These are phyloP conservation scores for Linaria vulgaris DNA, from an alignment of 257 asterid genomes.

Conservation along the genomic window DNA sequence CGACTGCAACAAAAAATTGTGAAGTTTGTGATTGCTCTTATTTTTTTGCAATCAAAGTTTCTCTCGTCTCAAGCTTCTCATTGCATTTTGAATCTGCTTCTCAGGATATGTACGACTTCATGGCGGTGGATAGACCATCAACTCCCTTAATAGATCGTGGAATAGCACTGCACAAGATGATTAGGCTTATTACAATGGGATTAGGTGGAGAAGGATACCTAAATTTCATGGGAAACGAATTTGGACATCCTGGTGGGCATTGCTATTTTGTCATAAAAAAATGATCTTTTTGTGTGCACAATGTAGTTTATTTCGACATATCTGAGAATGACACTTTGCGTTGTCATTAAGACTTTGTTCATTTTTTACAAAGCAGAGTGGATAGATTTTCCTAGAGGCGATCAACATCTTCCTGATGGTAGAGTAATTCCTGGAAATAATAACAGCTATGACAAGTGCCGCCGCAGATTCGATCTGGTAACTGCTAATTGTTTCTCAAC, in stretches of 20 bases:
- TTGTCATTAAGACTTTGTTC: conserved; percentile 9
- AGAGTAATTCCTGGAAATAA: conserved; percentile 65
- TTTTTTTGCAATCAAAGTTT: conserved; percentile 3
- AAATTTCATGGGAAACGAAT: conserved; percentile 99
- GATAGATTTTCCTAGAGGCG: conserved; percentile 97
- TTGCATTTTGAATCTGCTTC: conserved; percentile 23
- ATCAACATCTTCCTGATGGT: conserved; percentile 81
- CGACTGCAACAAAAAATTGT: not conserved
- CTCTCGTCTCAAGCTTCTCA: conserved; percentile 18
- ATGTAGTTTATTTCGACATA: not conserved
- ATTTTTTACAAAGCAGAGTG: conserved; percentile 60
- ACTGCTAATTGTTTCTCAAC: conserved; percentile 15
- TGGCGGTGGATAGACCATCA: conserved; percentile 93
- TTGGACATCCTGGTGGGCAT: conserved; percentile 94
- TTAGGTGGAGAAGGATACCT: conserved; percentile 99
- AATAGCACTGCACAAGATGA: conserved; percentile 97
- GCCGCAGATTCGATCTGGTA: conserved; percentile 98
- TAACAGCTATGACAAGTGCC: conserved; percentile 85
- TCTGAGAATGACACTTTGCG: conserved; percentile 16
- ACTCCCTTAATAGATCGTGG: conserved; percentile 95
- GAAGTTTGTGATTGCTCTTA: not conserved
- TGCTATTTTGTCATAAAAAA: conserved; percentile 15
- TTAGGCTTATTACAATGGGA: conserved; percentile 95
- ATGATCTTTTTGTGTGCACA: conserved; percentile 5
- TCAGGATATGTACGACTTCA: conserved; percentile 99